Percentiles rank a stretch among this genome's conserved stretches.
Evolutionary conservation across 2,329 filamentous ascomycete genomes (phyloP).

Genomic region (Bipolaris bicolor): DNA sequence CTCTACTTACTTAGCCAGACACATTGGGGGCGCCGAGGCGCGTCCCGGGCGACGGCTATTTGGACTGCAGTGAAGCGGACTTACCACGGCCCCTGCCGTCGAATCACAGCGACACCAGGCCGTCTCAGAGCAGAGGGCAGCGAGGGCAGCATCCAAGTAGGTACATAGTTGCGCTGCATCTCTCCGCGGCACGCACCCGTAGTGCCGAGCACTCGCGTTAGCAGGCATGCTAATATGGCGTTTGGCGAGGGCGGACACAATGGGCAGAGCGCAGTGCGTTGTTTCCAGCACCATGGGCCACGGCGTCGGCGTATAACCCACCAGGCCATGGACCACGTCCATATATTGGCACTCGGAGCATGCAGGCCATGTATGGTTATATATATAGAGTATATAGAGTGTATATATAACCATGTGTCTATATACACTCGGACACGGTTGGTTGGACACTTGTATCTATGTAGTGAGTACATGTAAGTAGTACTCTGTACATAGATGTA

Average conservation of each 20-base stretch:
- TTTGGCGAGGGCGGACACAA: not conserved
- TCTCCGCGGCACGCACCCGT: not conserved
- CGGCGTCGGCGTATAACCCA: slow-evolving; percentile 12
- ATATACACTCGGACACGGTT: too few relatives aligned
- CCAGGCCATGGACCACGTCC: not conserved
- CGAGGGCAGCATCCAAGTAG: not conserved
- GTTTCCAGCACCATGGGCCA: slow-evolving; percentile 18
- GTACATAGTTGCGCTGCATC: not conserved
- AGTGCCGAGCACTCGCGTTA: not conserved
- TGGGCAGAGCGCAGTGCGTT: too few relatives aligned
- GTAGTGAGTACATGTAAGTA: too few relatives aligned
- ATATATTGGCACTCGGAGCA: not conserved
- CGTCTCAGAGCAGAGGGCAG: slow-evolving; percentile 4
- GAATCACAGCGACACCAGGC: slow-evolving; percentile 1
- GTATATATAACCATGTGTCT: too few relatives aligned
- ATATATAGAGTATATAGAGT: too few relatives aligned
- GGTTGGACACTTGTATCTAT: too few relatives aligned
- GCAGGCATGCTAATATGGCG: slow-evolving; percentile 9
- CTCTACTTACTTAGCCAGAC: too few relatives aligned
- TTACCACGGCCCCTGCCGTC: slow-evolving; percentile 1
- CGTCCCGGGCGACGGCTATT: not conserved
- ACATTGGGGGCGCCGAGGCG: not conserved
- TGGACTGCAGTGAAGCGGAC: not conserved
- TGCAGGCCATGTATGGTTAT: too few relatives aligned
- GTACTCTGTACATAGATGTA: not conserved